Evolutionary conservation across 179 eudicot species (phyloP).

Genomic region (Spergularia azorica): DNA sequence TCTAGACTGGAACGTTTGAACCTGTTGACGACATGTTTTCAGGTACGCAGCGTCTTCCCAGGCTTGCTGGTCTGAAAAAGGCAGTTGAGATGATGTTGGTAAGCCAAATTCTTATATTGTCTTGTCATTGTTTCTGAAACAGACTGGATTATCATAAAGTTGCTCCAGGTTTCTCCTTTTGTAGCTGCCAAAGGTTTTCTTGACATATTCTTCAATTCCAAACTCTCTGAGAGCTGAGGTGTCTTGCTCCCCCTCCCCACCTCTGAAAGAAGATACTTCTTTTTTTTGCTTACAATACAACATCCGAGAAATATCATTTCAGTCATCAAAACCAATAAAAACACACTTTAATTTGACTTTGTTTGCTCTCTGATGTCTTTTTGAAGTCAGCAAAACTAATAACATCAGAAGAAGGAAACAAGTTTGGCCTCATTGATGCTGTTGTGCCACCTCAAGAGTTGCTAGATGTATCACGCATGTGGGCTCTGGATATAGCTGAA

Average conservation of each 20-base stretch:
- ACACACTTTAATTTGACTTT: neutral
- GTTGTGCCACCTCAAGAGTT: slow-evolving; percentile 68
- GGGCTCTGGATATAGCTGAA: slow-evolving; percentile 85
- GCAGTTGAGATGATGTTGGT: slow-evolving; percentile 83
- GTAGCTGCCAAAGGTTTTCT: slow-evolving; percentile 1
- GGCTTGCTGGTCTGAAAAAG: slow-evolving; percentile 77
- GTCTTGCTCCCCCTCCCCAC: too few relatives aligned
- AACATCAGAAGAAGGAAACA: slow-evolving; percentile 72
- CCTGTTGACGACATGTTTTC: slow-evolving; percentile 20
- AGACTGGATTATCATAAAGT: neutral
- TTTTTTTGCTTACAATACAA: too few relatives aligned
- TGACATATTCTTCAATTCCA: neutral
- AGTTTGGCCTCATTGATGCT: slow-evolving; percentile 83
- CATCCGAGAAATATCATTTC: too few relatives aligned
- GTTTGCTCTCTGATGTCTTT: slow-evolving; percentile 6
- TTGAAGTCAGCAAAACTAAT: slow-evolving; percentile 69
- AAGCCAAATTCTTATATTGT: slow-evolving; percentile 23
- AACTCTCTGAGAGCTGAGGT: neutral
- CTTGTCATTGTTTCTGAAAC: neutral
- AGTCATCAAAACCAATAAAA: too few relatives aligned
- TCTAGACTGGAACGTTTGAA: slow-evolving; percentile 3
- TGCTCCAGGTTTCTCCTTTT: neutral
- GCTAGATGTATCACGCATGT: slow-evolving; percentile 61
- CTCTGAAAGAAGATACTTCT: too few relatives aligned
- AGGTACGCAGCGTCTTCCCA: slow-evolving; percentile 97